A percentile compares a stretch with the other conserved stretches of the same genome.
phyloP scores from a whole-genome alignment of 208 protist species.

The Trypanosoma rangeli region DNA sequence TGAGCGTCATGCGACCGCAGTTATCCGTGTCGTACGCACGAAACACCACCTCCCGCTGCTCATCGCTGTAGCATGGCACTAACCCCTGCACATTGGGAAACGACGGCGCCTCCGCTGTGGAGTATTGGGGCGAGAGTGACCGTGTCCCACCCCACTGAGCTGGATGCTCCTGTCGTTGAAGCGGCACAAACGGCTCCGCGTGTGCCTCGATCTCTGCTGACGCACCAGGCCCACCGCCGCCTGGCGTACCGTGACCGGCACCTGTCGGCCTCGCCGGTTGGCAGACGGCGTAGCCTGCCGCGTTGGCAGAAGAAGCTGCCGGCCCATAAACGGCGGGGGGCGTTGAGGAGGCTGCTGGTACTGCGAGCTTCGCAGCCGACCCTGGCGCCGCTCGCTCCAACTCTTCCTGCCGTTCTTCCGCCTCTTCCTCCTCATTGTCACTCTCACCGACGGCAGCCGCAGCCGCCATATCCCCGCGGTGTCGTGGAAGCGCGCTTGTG shows the following conservation, averaged over 20 bases:
- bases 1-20: slow-evolving; percentile 25
- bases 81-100: slow-evolving; percentile 4
- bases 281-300: not conserved
- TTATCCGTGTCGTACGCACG: slow-evolving; percentile 27
- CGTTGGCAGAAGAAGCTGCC: too few relatives aligned
- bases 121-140: not conserved
- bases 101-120: not conserved
- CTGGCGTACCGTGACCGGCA: not conserved
- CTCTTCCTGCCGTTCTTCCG: not conserved
- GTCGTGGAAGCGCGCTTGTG: slow-evolving; percentile 21
- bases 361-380: too few relatives aligned
- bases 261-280: not conserved
- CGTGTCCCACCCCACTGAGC: not conserved
- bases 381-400: not conserved
- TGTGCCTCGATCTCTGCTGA: not conserved
- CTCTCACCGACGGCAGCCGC: not conserved
- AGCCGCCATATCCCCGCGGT: not conserved
- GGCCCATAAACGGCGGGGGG: too few relatives aligned
- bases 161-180: not conserved
- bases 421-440: slow-evolving; percentile 9
- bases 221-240: too few relatives aligned
- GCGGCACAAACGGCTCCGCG: not conserved
- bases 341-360: too few relatives aligned
- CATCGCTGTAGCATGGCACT: slow-evolving; percentile 41
- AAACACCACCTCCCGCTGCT: slow-evolving; percentile 29